These are phyloP conservation scores for Pleurotus platypus DNA, from an alignment of 768 basidiomycete species.

Conservation along the genomic window DNA sequence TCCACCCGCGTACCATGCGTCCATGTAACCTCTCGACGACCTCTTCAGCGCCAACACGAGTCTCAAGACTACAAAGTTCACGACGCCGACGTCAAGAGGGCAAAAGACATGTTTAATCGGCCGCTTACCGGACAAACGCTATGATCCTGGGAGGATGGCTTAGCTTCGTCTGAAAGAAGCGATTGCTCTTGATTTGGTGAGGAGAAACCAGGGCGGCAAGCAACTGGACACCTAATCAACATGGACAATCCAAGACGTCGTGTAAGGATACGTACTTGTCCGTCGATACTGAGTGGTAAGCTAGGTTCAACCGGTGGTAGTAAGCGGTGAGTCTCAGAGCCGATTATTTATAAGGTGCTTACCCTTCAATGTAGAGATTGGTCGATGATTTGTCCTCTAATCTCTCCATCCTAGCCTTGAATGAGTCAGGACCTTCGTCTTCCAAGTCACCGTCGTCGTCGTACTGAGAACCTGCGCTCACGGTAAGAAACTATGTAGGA, in stretches of 20 bases:
- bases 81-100: neutral
- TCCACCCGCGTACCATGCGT: conserved; percentile 75
- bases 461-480: conserved; percentile 8
- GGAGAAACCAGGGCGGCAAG: conserved; percentile 66
- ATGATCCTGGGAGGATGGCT: conserved; percentile 78
- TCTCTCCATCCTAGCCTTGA: conserved; percentile 80
- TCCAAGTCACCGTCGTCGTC: neutral
- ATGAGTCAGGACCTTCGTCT: conserved; percentile 34
- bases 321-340: neutral
- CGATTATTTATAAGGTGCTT: conserved; percentile 10
- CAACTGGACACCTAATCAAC: conserved; percentile 34
- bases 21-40: conserved; percentile 77
- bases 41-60: conserved; percentile 69
- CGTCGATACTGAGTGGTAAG: conserved; percentile 70
- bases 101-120: neutral
- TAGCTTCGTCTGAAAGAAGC: conserved; percentile 77
- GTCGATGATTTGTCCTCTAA: conserved; percentile 64
- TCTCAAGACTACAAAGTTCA: conserved; percentile 54
- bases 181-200: conserved; percentile 67
- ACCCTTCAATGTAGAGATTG: conserved; percentile 82
- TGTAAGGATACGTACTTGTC: conserved; percentile 38
- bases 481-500: neutral
- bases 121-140: conserved; percentile 70
- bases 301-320: conserved; percentile 21
- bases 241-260: neutral